phyloP scores from a whole-genome alignment of 225 moss, liverwort and hornwort species.

The Anthoceros angustus region DNA sequence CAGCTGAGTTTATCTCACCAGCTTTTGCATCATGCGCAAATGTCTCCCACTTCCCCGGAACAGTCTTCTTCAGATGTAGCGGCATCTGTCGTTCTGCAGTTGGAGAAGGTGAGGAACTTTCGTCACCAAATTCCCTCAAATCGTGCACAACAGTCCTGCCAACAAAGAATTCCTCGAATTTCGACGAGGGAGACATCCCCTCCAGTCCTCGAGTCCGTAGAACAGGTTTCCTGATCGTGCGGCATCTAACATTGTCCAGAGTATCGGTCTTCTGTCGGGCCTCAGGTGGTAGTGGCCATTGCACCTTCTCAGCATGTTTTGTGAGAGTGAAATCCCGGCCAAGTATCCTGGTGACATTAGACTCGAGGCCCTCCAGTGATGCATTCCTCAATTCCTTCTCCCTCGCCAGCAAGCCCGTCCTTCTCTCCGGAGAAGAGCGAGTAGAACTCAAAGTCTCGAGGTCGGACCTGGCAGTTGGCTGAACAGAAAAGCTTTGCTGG shows the following conservation, averaged over 20 bases:
- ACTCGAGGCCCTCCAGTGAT: not conserved
- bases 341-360: not conserved
- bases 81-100: not conserved
- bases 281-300: not conserved
- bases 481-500: not conserved
- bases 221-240: not conserved
- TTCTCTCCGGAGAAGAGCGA: not conserved
- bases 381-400: not conserved
- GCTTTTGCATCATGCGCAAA: not conserved
- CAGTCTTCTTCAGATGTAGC: not conserved
- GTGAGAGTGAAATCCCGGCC: slow-evolving; percentile 2
- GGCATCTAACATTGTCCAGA: not conserved
- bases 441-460: not conserved
- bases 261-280: not conserved
- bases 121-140: not conserved
- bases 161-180: not conserved
- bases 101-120: not conserved
- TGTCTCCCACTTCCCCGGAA: slow-evolving; percentile 1
- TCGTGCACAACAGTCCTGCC: not conserved
- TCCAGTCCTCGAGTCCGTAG: not conserved
- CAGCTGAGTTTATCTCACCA: not conserved
- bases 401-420: not conserved
- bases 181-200: not conserved
- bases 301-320: not conserved
- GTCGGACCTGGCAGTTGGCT: slow-evolving; percentile 2